A percentile compares a stretch with the other conserved stretches of the same genome.
Conservation (phyloP, 164 flowering plant species). For the Chimonanthus praecox region DNA sequence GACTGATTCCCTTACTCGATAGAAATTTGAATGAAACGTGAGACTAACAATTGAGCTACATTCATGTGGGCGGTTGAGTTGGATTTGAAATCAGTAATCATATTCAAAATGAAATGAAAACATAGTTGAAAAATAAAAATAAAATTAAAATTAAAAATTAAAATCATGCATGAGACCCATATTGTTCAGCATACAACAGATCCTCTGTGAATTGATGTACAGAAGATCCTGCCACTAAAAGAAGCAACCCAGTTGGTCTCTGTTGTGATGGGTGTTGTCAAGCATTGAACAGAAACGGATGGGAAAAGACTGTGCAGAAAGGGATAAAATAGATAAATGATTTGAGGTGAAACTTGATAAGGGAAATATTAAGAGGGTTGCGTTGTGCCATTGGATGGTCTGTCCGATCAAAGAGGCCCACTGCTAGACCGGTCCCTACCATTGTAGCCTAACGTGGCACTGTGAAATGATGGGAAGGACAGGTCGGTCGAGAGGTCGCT, state of each 20-base stretch:
- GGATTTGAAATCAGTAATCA: too few relatives aligned
- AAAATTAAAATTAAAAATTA: too few relatives aligned
- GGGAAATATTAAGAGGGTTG: background rate
- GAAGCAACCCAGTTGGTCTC: background rate
- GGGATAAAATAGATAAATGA: background rate
- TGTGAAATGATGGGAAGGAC: conserved; percentile 5
- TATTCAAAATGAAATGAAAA: too few relatives aligned
- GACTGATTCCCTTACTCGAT: too few relatives aligned
- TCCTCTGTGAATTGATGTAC: too few relatives aligned
- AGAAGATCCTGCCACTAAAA: too few relatives aligned
- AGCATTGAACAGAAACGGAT: background rate
- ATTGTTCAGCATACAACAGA: too few relatives aligned
- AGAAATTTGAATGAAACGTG: too few relatives aligned
- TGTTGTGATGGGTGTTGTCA: background rate
- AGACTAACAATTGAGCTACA: too few relatives aligned
- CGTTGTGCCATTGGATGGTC: background rate
- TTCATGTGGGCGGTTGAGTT: too few relatives aligned
- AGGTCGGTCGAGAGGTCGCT: conserved; percentile 4
- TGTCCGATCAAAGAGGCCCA: background rate
- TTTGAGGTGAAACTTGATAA: background rate
- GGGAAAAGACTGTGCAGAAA: background rate
- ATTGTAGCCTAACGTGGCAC: background rate
- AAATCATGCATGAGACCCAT: too few relatives aligned
- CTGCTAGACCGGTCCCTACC: background rate
- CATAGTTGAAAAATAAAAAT: too few relatives aligned